Evolutionary conservation across 768 basidiomycete species (phyloP).

Genomic region (Chalciporus pseudorubinellus): DNA sequence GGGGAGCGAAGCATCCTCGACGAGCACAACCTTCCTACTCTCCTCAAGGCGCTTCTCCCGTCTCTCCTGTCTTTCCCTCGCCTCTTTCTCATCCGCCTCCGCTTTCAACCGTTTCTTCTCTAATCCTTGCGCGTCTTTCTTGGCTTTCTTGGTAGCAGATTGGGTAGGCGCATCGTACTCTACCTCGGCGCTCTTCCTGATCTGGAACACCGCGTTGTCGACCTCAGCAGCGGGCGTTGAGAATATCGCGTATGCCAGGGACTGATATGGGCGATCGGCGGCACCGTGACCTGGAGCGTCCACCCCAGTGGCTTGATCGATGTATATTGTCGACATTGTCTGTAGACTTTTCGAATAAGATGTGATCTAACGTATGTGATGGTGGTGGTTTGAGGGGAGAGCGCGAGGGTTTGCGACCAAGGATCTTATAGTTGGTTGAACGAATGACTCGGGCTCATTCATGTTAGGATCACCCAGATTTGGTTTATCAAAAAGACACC

Average conservation of each 20-base stretch:
- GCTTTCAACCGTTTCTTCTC: conserved; percentile 88
- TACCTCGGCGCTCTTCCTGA: conserved; percentile 61
- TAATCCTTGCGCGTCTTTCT: conserved; percentile 81
- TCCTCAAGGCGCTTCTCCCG: conserved; percentile 79
- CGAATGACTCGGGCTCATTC: conserved; percentile 13
- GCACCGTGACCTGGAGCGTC: conserved; percentile 76
- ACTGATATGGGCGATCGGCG: conserved; percentile 73
- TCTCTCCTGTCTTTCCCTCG: conserved; percentile 64
- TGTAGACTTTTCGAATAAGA: background rate
- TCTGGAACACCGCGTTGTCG: conserved; percentile 46
- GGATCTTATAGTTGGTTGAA: background rate
- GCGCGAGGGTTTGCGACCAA: background rate
- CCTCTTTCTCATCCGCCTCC: conserved; percentile 65
- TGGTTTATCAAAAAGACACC: background rate
- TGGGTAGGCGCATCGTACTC: conserved; percentile 80
- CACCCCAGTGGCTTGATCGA: conserved; percentile 78
- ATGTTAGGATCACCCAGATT: conserved; percentile 4
- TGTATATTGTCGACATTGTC: conserved; percentile 53
- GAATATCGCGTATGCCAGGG: conserved; percentile 79
- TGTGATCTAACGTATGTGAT: background rate
- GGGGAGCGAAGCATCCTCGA: conserved; percentile 70
- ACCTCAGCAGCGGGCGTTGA: conserved; percentile 38
- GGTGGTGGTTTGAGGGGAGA: background rate
- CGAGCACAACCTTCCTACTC: conserved; percentile 80
- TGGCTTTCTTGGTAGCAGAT: conserved; percentile 88